These are phyloP conservation scores for Carex arenaria DNA, from an alignment of 202 grass and related monocot species.

Conservation along the genomic window DNA sequence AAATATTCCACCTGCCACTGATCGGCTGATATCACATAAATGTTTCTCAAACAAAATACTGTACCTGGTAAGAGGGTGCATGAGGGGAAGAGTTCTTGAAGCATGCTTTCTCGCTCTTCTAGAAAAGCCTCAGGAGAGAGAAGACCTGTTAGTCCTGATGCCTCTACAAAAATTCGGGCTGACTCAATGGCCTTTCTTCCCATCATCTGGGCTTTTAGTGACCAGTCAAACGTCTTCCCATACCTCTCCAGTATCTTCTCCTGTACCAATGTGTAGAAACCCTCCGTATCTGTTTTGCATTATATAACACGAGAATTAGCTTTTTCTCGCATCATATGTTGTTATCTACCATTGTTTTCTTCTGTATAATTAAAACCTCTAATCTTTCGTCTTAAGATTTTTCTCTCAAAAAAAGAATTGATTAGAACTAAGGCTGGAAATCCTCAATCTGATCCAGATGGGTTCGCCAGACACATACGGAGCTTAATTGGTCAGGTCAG, in stretches of 20 bases:
- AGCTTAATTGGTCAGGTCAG: neutral
- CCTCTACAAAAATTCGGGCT: conserved; percentile 71
- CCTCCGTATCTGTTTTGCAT: conserved; percentile 45
- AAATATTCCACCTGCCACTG: neutral
- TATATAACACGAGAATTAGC: conserved; percentile 9
- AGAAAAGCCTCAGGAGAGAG: conserved; percentile 79
- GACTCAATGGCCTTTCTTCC: conserved; percentile 77
- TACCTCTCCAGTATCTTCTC: conserved; percentile 71
- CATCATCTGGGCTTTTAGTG: conserved; percentile 90
- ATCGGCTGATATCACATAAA: neutral
- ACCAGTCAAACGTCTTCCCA: conserved; percentile 85
- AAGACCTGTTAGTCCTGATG: conserved; percentile 52
- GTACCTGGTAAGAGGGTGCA: conserved; percentile 63
- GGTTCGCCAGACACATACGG: neutral
- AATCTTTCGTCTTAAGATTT: neutral
- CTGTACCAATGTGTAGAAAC: conserved; percentile 92
- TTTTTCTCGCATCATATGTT: neutral
- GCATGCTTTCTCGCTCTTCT: conserved; percentile 80
- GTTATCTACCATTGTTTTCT: neutral
- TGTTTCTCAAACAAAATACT: neutral
- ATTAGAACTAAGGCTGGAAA: neutral
- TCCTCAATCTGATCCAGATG: neutral
- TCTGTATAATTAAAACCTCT: neutral
- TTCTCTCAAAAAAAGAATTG: neutral
- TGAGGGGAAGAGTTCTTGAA: conserved; percentile 82